These are phyloP conservation scores for Schwanniomyces sp. DNA, from an alignment of 805 yeast species.

Conservation along the genomic window DNA sequence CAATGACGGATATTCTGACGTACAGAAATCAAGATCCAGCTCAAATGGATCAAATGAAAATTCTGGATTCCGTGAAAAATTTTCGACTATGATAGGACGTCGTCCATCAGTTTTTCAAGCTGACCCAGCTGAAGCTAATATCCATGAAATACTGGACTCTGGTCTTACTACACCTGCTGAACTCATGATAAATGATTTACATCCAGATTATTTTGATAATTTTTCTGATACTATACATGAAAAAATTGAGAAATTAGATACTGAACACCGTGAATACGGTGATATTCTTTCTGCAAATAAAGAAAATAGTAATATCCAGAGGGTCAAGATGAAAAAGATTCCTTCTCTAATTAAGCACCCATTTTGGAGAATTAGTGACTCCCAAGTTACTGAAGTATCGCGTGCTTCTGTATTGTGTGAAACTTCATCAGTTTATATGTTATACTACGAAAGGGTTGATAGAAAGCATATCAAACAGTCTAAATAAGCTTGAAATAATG, in stretches of 20 bases:
- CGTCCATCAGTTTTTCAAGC: slow-evolving; percentile 41
- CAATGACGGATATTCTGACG: not conserved
- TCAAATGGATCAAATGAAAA: not conserved
- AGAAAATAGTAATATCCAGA: not conserved
- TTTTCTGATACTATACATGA: slow-evolving; percentile 4
- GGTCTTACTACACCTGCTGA: slow-evolving; percentile 45
- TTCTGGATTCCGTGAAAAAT: slow-evolving; percentile 24
- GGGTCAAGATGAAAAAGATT: slow-evolving; percentile 49
- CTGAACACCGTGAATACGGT: slow-evolving; percentile 1
- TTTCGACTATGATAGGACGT: slow-evolving; percentile 43
- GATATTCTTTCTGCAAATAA: slow-evolving; percentile 2
- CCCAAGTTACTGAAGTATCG: slow-evolving; percentile 62
- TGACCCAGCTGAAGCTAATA: slow-evolving; percentile 30
- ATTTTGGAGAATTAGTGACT: slow-evolving; percentile 86
- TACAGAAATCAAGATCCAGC: not conserved
- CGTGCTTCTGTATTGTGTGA: slow-evolving; percentile 62
- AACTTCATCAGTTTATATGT: slow-evolving; percentile 77
- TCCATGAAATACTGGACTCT: slow-evolving; percentile 39
- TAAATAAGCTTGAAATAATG: not conserved
- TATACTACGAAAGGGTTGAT: slow-evolving; percentile 69
- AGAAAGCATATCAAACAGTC: slow-evolving; percentile 17
- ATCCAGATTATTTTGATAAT: slow-evolving; percentile 26
- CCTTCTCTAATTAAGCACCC: slow-evolving; percentile 59
- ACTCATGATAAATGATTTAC: slow-evolving; percentile 30
- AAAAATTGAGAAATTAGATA: slow-evolving; percentile 6